phyloP scores from a whole-genome alignment of 1,284 basidiomycete genomes.

The Coniferiporia weirii region DNA sequence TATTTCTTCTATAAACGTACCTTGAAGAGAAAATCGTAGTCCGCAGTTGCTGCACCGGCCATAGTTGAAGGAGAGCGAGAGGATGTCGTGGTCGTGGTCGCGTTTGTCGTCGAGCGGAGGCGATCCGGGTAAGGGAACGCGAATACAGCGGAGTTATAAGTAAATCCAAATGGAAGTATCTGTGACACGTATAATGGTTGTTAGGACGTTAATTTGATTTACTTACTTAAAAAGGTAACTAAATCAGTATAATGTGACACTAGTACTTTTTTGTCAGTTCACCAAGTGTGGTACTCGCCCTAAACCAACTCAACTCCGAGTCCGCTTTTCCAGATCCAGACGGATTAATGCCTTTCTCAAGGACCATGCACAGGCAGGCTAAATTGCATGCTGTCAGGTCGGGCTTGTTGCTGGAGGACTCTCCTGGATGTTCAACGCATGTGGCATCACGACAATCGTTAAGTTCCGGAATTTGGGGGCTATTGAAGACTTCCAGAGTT shows the following conservation, averaged over 20 bases:
- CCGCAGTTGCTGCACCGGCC: constrained; percentile 13
- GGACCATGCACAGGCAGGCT: too few relatives aligned
- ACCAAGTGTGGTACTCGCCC: too few relatives aligned
- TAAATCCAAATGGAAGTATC: not conserved
- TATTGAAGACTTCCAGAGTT: too few relatives aligned
- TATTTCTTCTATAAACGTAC: not conserved
- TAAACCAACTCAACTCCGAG: too few relatives aligned
- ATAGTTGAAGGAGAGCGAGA: not conserved
- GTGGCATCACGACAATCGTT: too few relatives aligned
- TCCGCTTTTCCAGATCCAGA: too few relatives aligned
- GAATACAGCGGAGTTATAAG: not conserved
- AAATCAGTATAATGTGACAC: not conserved
- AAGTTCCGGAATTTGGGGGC: too few relatives aligned
- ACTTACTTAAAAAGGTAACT: not conserved
- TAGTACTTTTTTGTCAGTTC: too few relatives aligned
- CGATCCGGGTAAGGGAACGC: not conserved
- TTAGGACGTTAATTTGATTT: not conserved
- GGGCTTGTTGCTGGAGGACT: too few relatives aligned
- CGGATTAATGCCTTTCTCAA: too few relatives aligned
- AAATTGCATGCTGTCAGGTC: too few relatives aligned
- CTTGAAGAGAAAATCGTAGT: constrained; percentile 19
- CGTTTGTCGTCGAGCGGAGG: not conserved
- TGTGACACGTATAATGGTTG: not conserved
- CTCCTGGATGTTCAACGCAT: too few relatives aligned
- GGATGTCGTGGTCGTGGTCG: constrained; percentile 1